These are phyloP conservation scores for Colletotrichum sp. DNA, from an alignment of 2,329 filamentous ascomycete genomes.

Conservation along the genomic window DNA sequence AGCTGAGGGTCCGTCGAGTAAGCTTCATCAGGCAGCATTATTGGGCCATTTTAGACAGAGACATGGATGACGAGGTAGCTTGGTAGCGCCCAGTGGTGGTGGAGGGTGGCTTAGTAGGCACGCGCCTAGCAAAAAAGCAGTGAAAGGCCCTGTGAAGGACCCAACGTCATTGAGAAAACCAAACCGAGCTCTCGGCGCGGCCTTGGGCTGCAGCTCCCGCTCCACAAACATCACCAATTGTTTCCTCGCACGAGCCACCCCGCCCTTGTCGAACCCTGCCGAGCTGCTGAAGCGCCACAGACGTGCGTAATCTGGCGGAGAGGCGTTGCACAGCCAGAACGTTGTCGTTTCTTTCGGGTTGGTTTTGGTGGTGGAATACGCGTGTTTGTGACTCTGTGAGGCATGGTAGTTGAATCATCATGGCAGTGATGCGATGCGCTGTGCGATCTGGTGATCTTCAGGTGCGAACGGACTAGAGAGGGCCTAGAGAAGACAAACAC, in stretches of 20 bases:
- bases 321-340: not conserved
- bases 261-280: not conserved
- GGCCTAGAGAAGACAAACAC: not conserved
- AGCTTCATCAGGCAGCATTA: not conserved
- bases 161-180: conserved; percentile 6
- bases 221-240: not conserved
- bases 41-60: not conserved
- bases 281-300: conserved; percentile 12
- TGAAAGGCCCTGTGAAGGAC: not conserved
- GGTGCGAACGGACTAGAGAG: not conserved
- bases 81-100: not conserved
- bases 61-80: not conserved
- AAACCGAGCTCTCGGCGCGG: conserved; percentile 1
- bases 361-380: not conserved
- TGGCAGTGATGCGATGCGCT: not conserved
- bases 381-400: not conserved
- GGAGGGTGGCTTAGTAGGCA: conserved; percentile 16
- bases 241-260: not conserved
- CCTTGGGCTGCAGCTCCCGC: not conserved
- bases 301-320: conserved; percentile 14
- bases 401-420: not conserved
- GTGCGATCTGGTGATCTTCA: not conserved
- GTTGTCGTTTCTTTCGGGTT: not conserved
- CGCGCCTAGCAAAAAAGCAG: not conserved
- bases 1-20: not conserved